These are phyloP conservation scores for Leccinum aurantiacum DNA, from an alignment of 768 basidiomycete species.

Conservation along the genomic window DNA sequence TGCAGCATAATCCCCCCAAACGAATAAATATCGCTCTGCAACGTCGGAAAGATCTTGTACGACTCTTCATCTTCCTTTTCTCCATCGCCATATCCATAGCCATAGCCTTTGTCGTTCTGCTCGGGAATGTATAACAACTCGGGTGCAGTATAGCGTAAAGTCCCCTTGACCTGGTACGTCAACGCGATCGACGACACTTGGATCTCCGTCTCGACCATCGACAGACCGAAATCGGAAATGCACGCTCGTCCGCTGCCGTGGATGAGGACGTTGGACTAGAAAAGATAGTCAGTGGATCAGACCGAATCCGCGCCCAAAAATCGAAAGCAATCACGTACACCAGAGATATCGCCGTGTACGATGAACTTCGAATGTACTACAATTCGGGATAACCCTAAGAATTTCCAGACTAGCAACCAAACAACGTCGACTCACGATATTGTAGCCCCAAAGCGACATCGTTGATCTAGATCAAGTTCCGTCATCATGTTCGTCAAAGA, in stretches of 20 bases:
- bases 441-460: slow-evolving; percentile 30
- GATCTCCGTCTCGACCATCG: slow-evolving; percentile 38
- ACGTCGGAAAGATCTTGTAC: slow-evolving; percentile 14
- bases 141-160: slow-evolving; percentile 52
- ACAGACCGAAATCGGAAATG: slow-evolving; percentile 49
- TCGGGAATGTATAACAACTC: slow-evolving; percentile 30
- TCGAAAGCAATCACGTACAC: slow-evolving; percentile 19
- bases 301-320: neutral
- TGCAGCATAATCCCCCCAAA: slow-evolving; percentile 29
- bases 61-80: neutral
- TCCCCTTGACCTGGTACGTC: slow-evolving; percentile 33
- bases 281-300: neutral
- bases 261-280: slow-evolving; percentile 47
- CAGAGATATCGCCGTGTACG: slow-evolving; percentile 30
- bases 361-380: slow-evolving; percentile 23
- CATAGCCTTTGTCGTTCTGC: neutral
- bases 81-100: neutral
- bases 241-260: slow-evolving; percentile 41
- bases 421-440: slow-evolving; percentile 19
- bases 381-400: neutral
- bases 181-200: slow-evolving; percentile 34
- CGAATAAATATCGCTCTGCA: slow-evolving; percentile 39
- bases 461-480: slow-evolving; percentile 16
- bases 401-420: neutral
- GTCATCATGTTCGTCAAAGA: neutral